Conservation (phyloP, 2,329 filamentous ascomycete species). For the Huntiella decipiens region DNA sequence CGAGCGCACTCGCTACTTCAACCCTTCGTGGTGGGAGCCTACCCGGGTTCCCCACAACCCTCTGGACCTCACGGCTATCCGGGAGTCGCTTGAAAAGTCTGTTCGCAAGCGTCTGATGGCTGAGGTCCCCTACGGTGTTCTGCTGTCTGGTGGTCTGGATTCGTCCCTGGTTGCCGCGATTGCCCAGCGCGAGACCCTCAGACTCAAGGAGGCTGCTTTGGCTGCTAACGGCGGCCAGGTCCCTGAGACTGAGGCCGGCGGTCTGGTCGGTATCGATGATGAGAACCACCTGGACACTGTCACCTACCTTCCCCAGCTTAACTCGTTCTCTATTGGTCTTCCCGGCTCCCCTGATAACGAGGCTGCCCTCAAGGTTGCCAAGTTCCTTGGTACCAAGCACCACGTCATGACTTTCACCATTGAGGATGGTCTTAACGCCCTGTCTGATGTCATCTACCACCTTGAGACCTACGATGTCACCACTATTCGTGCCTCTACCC, state of each 20-base stretch:
- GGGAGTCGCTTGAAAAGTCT: slow-evolving; percentile 68
- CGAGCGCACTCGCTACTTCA: slow-evolving; percentile 69
- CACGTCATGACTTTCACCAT: slow-evolving; percentile 97
- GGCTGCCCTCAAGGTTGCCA: slow-evolving; percentile 80
- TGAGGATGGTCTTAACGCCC: slow-evolving; percentile 87
- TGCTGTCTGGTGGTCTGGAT: slow-evolving; percentile 87
- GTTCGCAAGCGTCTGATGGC: slow-evolving; percentile 97
- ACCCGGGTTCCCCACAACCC: slow-evolving; percentile 59
- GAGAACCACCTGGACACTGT: slow-evolving; percentile 75
- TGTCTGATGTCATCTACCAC: slow-evolving; percentile 95
- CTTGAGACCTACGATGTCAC: slow-evolving; percentile 96
- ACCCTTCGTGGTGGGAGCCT: slow-evolving; percentile 84
- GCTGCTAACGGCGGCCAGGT: slow-evolving; percentile 27
- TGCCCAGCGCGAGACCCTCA: slow-evolving; percentile 76
- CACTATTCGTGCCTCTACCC: slow-evolving; percentile 92
- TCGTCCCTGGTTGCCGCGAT: slow-evolving; percentile 91
- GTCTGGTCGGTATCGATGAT: slow-evolving; percentile 81
- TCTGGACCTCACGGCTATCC: slow-evolving; percentile 64
- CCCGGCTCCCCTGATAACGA: slow-evolving; percentile 82
- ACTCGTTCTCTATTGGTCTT: slow-evolving; percentile 96
- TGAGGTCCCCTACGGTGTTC: slow-evolving; percentile 90
- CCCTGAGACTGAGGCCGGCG: slow-evolving; percentile 39
- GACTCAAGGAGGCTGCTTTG: slow-evolving; percentile 48
- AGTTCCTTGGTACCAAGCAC: slow-evolving; percentile 94
- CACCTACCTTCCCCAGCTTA: slow-evolving; percentile 81